phyloP scores from a whole-genome alignment of 805 yeast species.

The Candida rishiriensis region DNA sequence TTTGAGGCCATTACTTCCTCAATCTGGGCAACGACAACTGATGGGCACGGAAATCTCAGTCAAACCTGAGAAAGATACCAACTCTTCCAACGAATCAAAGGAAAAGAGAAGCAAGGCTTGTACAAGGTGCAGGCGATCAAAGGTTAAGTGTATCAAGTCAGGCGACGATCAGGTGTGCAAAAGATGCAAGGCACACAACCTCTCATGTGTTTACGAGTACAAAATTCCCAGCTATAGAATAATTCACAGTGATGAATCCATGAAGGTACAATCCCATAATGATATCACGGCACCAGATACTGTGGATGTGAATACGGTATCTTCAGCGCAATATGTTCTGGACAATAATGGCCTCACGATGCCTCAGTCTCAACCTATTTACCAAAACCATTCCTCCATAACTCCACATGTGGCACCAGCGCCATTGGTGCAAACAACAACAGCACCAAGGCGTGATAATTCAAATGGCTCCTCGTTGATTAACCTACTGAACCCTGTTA shows the following conservation, averaged over 20 bases:
- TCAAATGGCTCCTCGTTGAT: conserved; percentile 1
- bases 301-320: neutral
- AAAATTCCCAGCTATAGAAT: conserved; percentile 42
- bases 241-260: conserved; percentile 22
- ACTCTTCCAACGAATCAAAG: conserved; percentile 15
- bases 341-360: too few species aligned
- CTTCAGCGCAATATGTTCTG: too few species aligned
- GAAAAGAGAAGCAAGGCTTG: conserved; percentile 50
- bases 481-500: conserved; percentile 15
- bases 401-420: too few species aligned
- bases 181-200: conserved; percentile 47
- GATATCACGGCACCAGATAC: neutral
- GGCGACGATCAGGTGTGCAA: conserved; percentile 47
- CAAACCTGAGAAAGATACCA: conserved; percentile 13
- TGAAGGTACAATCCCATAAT: neutral
- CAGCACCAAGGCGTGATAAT: neutral
- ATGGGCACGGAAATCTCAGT: conserved; percentile 5
- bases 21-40: conserved; percentile 18
- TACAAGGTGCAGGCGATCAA: conserved; percentile 54
- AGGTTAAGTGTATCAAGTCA: conserved; percentile 55
- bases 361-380: too few species aligned
- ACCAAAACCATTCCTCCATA: too few species aligned
- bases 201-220: conserved; percentile 54
- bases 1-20: conserved; percentile 18
- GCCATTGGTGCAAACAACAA: neutral